Evolutionary conservation across 371 early-diverging fungal genomes (phyloP).

Genomic region (Thermomucor indicae-seudaticae): DNA sequence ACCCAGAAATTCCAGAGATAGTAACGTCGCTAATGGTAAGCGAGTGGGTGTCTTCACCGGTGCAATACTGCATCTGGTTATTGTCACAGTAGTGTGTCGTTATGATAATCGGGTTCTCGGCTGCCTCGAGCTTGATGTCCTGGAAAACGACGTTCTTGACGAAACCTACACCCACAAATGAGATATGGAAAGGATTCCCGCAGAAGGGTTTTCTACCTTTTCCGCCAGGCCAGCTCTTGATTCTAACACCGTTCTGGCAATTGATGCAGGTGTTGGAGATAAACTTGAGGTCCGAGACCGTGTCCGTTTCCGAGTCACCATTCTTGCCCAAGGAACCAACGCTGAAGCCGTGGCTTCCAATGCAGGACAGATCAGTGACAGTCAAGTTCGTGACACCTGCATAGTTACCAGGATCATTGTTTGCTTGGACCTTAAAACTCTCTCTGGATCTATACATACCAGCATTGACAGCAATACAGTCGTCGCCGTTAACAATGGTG

Average conservation of each 20-base stretch:
- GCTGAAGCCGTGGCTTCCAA: slow-evolving; percentile 29
- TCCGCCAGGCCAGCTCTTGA: slow-evolving; percentile 28
- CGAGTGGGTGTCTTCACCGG: slow-evolving; percentile 13
- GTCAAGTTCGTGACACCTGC: slow-evolving; percentile 24
- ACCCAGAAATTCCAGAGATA: slow-evolving; percentile 17
- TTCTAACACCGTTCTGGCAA: slow-evolving; percentile 34
- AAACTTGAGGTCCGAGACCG: slow-evolving; percentile 19
- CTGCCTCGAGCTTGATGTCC: slow-evolving; percentile 15
- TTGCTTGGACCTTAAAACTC: not conserved
- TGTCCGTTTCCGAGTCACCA: slow-evolving; percentile 10
- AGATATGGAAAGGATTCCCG: not conserved
- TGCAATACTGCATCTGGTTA: slow-evolving; percentile 12
- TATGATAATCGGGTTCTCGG: slow-evolving; percentile 20
- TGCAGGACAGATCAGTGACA: slow-evolving; percentile 16
- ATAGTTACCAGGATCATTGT: not conserved
- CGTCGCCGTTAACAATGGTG: slow-evolving; percentile 22
- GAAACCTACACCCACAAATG: not conserved
- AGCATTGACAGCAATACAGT: slow-evolving; percentile 29
- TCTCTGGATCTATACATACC: not conserved
- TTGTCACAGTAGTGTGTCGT: slow-evolving; percentile 25
- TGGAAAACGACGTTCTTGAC: slow-evolving; percentile 14
- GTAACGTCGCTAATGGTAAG: slow-evolving; percentile 21
- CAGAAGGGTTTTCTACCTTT: slow-evolving; percentile 10
- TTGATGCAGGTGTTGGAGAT: slow-evolving; percentile 19
- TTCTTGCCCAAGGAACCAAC: slow-evolving; percentile 34